phyloP scores from a whole-genome alignment of 2,329 filamentous ascomycete genomes.

The Trichoderma lentiforme region DNA sequence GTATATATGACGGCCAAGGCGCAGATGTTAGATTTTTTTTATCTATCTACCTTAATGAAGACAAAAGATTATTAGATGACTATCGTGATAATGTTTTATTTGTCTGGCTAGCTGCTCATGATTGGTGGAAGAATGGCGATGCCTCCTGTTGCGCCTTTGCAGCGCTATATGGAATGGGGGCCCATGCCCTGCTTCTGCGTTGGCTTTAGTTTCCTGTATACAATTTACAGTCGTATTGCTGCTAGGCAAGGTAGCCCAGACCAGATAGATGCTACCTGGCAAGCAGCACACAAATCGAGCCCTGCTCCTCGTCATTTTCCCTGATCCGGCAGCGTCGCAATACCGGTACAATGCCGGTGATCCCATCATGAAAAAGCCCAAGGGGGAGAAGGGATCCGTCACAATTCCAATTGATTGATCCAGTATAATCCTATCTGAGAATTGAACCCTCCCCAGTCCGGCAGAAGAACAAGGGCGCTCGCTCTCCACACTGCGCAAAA shows the following conservation, averaged over 20 bases:
- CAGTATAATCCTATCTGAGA: background rate
- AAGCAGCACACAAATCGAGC: background rate
- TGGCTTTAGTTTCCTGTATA: background rate
- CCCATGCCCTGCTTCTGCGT: background rate
- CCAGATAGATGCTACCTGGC: background rate
- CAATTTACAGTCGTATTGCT: background rate
- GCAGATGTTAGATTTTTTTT: background rate
- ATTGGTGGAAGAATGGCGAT: conserved; percentile 9
- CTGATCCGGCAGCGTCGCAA: background rate
- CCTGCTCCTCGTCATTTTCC: background rate
- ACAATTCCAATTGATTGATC: background rate
- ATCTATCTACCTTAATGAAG: background rate
- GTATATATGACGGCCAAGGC: background rate
- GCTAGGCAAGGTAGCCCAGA: background rate
- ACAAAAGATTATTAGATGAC: background rate
- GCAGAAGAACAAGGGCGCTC: background rate
- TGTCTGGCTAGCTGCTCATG: background rate
- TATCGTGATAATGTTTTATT: background rate
- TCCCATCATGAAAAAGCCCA: background rate
- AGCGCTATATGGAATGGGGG: background rate
- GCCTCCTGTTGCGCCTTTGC: background rate
- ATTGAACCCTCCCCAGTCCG: background rate
- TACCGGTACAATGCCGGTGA: background rate
- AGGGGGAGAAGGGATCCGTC: background rate
- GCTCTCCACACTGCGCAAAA: background rate